A percentile compares a stretch with the other conserved stretches of the same genome.
phyloP scores from a whole-genome alignment of 2,329 filamentous ascomycete species.

The Penicillium sp. region DNA sequence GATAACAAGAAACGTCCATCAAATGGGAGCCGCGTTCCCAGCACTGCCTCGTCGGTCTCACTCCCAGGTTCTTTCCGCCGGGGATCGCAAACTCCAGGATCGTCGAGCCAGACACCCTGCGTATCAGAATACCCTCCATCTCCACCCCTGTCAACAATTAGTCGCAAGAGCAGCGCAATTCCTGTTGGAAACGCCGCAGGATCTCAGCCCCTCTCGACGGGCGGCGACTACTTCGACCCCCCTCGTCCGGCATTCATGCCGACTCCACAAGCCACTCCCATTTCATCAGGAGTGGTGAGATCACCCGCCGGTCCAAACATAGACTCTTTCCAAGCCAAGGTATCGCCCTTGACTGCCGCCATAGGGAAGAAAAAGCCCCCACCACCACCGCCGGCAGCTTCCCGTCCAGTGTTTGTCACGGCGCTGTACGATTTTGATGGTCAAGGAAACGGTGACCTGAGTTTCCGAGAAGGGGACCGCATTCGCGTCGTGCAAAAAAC shows the following conservation, averaged over 20 bases:
- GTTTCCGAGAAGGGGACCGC: slow-evolving; percentile 72
- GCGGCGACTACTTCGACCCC: slow-evolving; percentile 14
- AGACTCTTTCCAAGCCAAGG: slow-evolving; percentile 17
- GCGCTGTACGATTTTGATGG: slow-evolving; percentile 74
- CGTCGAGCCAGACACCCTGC: slow-evolving; percentile 24
- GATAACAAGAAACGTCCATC: slow-evolving; percentile 26
- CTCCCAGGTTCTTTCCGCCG: slow-evolving; percentile 29
- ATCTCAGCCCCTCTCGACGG: slow-evolving; percentile 13
- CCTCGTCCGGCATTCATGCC: slow-evolving; percentile 7
- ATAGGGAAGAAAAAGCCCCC: slow-evolving; percentile 74
- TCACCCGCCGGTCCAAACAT: slow-evolving; percentile 34
- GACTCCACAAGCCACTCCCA: slow-evolving; percentile 3
- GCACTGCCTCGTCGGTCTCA: slow-evolving; percentile 30
- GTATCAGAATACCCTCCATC: slow-evolving; percentile 15
- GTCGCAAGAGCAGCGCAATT: slow-evolving; percentile 6
- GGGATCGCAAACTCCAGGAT: slow-evolving; percentile 26
- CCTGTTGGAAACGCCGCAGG: slow-evolving; percentile 14
- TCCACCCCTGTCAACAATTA: neutral
- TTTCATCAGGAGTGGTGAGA: slow-evolving; percentile 8
- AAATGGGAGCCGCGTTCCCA: slow-evolving; percentile 40
- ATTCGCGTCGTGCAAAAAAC: slow-evolving; percentile 78
- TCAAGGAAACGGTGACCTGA: slow-evolving; percentile 66
- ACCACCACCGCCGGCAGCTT: slow-evolving; percentile 61
- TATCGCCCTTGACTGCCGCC: slow-evolving; percentile 5
- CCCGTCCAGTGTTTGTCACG: slow-evolving; percentile 60